Percentiles rank a stretch among this genome's conserved stretches.
Conservation (phyloP, 768 basidiomycete species). For the Boletus pseudo-olivaceus region DNA sequence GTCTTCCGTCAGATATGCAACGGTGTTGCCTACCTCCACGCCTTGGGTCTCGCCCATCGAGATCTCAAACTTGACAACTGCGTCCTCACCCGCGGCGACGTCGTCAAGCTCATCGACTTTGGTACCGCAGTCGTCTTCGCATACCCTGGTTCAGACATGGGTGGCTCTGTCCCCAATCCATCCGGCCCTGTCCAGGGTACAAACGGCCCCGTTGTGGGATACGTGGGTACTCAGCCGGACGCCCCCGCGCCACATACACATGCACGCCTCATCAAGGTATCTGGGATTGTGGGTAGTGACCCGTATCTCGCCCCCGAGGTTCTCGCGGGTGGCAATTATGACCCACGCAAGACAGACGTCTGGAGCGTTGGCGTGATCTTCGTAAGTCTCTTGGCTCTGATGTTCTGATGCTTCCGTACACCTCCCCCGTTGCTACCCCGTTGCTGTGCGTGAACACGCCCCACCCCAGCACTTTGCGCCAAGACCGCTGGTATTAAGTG, state of each 20-base stretch:
- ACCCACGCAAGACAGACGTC: slow-evolving; percentile 96
- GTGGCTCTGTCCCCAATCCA: slow-evolving; percentile 28
- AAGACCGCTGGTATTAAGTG: background rate
- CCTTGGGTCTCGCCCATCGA: slow-evolving; percentile 95
- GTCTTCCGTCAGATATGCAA: slow-evolving; percentile 98
- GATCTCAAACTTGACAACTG: slow-evolving; percentile 99
- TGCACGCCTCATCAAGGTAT: slow-evolving; percentile 52
- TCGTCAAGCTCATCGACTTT: slow-evolving; percentile 99
- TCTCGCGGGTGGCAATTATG: slow-evolving; percentile 73
- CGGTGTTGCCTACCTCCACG: slow-evolving; percentile 97
- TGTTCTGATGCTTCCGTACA: background rate
- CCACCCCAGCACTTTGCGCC: background rate
- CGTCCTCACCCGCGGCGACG: slow-evolving; percentile 93
- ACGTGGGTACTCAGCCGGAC: slow-evolving; percentile 18
- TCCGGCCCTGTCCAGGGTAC: slow-evolving; percentile 6
- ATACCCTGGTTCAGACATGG: slow-evolving; percentile 83
- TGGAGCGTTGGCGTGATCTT: slow-evolving; percentile 99
- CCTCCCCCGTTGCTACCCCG: background rate
- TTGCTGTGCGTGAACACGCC: background rate
- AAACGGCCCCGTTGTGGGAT: slow-evolving; percentile 14
- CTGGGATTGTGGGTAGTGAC: slow-evolving; percentile 94
- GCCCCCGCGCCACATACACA: slow-evolving; percentile 39
- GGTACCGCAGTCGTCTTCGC: slow-evolving; percentile 99
- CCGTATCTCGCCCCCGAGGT: slow-evolving; percentile 99
- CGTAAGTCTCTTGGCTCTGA: slow-evolving; percentile 41